phyloP scores from a whole-genome alignment of 1,139 yeast species.

The Debaryomycetaceae sp. region DNA sequence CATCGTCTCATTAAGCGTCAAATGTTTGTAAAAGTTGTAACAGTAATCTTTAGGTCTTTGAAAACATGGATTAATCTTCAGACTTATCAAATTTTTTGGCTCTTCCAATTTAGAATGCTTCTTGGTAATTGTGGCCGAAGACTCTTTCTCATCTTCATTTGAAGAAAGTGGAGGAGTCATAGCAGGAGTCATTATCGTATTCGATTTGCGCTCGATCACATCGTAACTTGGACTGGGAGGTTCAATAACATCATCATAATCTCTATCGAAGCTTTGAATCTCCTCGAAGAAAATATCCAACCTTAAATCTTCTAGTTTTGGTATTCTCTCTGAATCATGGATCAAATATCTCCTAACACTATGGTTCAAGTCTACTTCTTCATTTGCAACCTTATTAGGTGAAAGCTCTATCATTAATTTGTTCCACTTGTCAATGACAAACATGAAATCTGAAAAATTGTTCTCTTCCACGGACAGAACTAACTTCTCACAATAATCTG shows the following conservation, averaged over 20 bases:
- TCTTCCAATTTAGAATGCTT: slow-evolving; percentile 1
- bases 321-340: slow-evolving; percentile 12
- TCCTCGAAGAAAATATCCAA: slow-evolving; percentile 24
- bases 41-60: slow-evolving; percentile 20
- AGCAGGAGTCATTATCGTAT: not conserved
- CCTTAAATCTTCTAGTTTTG: slow-evolving; percentile 20
- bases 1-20: slow-evolving; percentile 32
- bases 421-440: slow-evolving; percentile 43
- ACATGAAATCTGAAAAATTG: slow-evolving; percentile 33
- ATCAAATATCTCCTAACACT: slow-evolving; percentile 25
- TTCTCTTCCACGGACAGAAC: slow-evolving; percentile 31
- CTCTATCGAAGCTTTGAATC: slow-evolving; percentile 7
- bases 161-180: slow-evolving; percentile 6
- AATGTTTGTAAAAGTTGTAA: slow-evolving; percentile 26
- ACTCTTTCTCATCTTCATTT: slow-evolving; percentile 6
- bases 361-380: slow-evolving; percentile 29
- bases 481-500: slow-evolving; percentile 31
- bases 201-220: slow-evolving; percentile 1
- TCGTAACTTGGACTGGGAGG: slow-evolving; percentile 9
- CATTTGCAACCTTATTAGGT: slow-evolving; percentile 20
- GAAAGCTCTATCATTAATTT: slow-evolving; percentile 33
- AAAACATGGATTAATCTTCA: not conserved
- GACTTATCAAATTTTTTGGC: slow-evolving; percentile 1
- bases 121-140: not conserved
- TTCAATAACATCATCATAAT: slow-evolving; percentile 2